Conservation (phyloP, 2,329 filamentous ascomycete genomes). For the Fusarium dlaminii region DNA sequence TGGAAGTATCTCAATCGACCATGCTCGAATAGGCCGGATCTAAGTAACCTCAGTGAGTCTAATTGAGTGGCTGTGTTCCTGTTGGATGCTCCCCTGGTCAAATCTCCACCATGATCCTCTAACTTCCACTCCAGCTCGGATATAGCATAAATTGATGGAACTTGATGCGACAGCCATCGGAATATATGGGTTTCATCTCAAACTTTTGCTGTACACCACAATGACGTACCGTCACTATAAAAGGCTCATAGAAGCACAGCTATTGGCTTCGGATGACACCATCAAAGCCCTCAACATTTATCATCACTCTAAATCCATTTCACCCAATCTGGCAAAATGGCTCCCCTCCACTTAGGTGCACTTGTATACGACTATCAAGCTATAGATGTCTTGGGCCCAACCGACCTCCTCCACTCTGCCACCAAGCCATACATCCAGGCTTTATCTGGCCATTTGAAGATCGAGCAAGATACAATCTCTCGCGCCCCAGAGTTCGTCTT, state of each 20-base stretch:
- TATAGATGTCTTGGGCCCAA: slow-evolving; percentile 47
- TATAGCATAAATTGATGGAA: background rate
- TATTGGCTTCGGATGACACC: background rate
- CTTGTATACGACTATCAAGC: slow-evolving; percentile 47
- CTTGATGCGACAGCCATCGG: background rate
- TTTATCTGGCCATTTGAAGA: slow-evolving; percentile 14
- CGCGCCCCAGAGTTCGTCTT: slow-evolving; percentile 45
- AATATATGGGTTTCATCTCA: background rate
- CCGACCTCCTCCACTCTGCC: slow-evolving; percentile 44
- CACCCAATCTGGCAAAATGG: background rate
- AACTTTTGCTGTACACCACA: fast-evolving
- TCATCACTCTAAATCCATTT: background rate
- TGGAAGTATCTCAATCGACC: background rate
- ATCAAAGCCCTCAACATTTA: background rate
- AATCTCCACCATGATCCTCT: background rate
- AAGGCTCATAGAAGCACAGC: background rate
- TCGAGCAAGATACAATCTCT: slow-evolving; percentile 32
- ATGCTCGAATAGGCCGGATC: background rate
- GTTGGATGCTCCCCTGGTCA: background rate
- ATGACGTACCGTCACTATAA: background rate
- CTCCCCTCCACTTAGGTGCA: slow-evolving; percentile 20
- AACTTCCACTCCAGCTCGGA: slow-evolving; percentile 6
- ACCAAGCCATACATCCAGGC: slow-evolving; percentile 28
- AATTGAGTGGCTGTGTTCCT: background rate
- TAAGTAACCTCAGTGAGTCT: background rate